Evolutionary conservation across 2,329 filamentous ascomycete genomes (phyloP).

Genomic region (Diplodia seriata): DNA sequence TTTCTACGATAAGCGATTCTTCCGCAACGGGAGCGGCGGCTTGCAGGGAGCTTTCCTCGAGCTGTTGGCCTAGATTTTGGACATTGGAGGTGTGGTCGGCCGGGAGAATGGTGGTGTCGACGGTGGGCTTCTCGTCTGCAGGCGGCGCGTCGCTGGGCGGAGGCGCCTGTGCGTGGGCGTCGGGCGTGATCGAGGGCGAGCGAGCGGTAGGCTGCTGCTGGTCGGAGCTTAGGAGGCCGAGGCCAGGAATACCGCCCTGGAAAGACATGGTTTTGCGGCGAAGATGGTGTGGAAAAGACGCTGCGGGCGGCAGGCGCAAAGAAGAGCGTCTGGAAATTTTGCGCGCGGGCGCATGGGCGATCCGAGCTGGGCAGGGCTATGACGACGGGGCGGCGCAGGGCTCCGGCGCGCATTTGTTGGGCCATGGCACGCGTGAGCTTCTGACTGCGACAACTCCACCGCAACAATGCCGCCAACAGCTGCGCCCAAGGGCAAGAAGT

Average conservation of each 20-base stretch:
- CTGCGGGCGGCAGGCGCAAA: conserved; percentile 5
- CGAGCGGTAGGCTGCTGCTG: neutral
- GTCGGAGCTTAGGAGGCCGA: conserved; percentile 41
- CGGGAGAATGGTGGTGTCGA: neutral
- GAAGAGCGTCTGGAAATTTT: conserved; percentile 30
- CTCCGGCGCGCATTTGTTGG: conserved; percentile 27
- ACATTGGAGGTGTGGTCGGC: conserved; percentile 6
- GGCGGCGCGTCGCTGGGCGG: neutral
- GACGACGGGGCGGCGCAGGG: conserved; percentile 5
- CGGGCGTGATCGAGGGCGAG: neutral
- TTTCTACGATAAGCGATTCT: conserved; percentile 35
- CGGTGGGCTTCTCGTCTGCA: neutral
- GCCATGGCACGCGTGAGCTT: conserved; percentile 10
- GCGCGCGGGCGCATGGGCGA: conserved; percentile 15
- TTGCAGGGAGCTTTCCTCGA: conserved; percentile 46
- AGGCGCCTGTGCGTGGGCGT: conserved; percentile 35
- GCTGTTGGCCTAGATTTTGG: conserved; percentile 36
- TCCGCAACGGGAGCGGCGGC: conserved; percentile 43
- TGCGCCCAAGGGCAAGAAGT: conserved; percentile 25
- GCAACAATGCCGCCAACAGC: conserved; percentile 26
- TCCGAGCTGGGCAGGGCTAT: conserved; percentile 25
- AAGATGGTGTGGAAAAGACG: neutral
- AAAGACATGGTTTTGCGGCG: conserved; percentile 9
- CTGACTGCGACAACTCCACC: neutral
- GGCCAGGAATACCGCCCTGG: conserved; percentile 42